Evolutionary conservation across 2,329 filamentous ascomycete genomes (phyloP), one percentile per base, ranked within the genome.

Genomic region (Macrophomina pseudophaseolina): DNA sequence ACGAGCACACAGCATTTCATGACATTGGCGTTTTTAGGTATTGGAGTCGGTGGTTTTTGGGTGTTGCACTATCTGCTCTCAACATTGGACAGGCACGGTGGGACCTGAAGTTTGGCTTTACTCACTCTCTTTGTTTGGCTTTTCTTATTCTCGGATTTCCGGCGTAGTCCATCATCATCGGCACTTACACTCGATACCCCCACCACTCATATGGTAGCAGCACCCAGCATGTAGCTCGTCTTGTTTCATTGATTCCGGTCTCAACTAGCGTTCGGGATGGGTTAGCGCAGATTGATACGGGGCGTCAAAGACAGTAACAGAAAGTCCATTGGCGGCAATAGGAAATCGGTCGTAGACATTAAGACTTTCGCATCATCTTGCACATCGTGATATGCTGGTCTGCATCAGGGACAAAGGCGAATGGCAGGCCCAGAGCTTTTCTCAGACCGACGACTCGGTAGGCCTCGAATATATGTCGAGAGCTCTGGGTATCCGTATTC

Each of bases 161-260:
- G 58, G 60, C 60, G 48, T 33, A 54, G 28, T 64, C 38, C 62
- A 46, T 44, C 62, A 64, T 64, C 62, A 64, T 64, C 48, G 49
- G 62, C 48, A 64, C 51, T 64, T 54, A 53, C 53, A 56, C 51
- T 65, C 63, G 63, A 65, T 65, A 65, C 63, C 63, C 63, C 63
- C 52, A 65, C 51, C 40, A 64, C 51, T 54, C 62, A 54, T 53
- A 53, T 53, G 42, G 58, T 62, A 62, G 58, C 44, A 62, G 58
- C 58, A 62, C 58, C 58, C 58, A 62, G 58, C 58, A 62, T 62
- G 44, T 62, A 49, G 58, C 58, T 62, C 58, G 44, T 62, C 58
- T 62, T 62, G 58, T 62, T 62, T 62, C 58, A 62, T 62, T 62
- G 42, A 62, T 49, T 62, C 58, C 58, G 58, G 58, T 28, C 44